Conservation (phyloP, 108 stramenopile species). For the Epithemia pelagica region DNA sequence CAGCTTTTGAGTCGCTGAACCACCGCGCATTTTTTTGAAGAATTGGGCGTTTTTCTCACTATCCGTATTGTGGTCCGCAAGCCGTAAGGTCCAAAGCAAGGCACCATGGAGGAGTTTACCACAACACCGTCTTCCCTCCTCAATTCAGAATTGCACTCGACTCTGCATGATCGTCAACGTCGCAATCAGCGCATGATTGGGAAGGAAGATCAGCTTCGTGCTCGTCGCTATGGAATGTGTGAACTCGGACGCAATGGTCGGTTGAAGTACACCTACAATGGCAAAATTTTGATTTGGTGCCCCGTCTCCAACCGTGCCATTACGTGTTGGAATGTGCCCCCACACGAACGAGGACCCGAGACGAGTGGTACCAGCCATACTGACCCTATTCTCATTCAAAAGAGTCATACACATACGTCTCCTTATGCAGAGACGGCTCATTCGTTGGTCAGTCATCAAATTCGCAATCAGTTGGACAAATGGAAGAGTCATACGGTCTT, state of each 20-base stretch:
- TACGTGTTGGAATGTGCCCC: constrained; percentile 19
- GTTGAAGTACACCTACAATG: constrained; percentile 42
- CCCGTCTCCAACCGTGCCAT: constrained; percentile 21
- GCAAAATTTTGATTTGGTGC: constrained; percentile 37
- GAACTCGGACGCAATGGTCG: constrained; percentile 24
- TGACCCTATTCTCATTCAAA: background rate
- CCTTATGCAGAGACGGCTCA: background rate
- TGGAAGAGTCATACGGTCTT: constrained; percentile 33
- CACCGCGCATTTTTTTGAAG: too few species aligned
- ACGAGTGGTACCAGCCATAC: background rate
- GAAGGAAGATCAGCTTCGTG: constrained; percentile 37
- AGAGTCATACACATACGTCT: background rate
- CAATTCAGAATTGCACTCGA: background rate
- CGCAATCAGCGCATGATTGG: constrained; percentile 37
- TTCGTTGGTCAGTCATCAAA: background rate
- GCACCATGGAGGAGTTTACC: too few species aligned
- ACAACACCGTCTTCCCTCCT: background rate
- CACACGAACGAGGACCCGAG: background rate
- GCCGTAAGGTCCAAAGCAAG: too few species aligned
- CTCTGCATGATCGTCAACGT: constrained; percentile 30
- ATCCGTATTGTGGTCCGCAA: too few species aligned
- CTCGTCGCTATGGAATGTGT: constrained; percentile 36
- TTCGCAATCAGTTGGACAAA: background rate
- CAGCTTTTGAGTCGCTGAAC: too few species aligned
- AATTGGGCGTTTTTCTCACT: too few species aligned